These are phyloP conservation scores for Lipomyces starkeyi DNA, from an alignment of 805 yeast species.

Conservation along the genomic window DNA sequence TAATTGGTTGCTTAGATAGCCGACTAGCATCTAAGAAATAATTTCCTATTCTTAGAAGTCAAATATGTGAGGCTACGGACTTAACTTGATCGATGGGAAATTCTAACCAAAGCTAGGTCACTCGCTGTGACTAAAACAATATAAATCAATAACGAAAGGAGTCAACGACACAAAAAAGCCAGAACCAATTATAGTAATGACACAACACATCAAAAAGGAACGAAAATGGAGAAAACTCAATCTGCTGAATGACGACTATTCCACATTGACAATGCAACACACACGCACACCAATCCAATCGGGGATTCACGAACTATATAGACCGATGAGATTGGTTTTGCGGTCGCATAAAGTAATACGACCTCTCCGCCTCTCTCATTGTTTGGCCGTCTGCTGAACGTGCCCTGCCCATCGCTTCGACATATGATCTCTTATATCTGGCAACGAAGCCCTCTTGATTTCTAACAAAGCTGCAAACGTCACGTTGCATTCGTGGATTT, in stretches of 20 bases:
- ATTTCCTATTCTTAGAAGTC: no score
- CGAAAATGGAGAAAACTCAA: background rate
- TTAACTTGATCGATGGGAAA: background rate
- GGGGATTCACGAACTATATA: background rate
- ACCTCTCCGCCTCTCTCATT: background rate
- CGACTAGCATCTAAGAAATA: no score
- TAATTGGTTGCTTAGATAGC: no score
- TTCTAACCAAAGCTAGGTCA: background rate
- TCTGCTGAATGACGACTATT: background rate
- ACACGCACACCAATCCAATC: background rate
- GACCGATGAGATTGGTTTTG: background rate
- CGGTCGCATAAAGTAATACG: background rate
- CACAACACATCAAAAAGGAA: background rate
- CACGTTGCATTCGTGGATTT: slow-evolving; percentile 7
- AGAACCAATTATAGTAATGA: background rate
- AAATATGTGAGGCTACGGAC: no score
- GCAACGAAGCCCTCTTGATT: slow-evolving; percentile 6
- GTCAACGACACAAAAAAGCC: background rate
- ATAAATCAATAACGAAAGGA: background rate
- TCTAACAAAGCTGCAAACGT: slow-evolving; percentile 4
- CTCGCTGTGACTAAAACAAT: no score
- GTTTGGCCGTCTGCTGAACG: slow-evolving; percentile 8
- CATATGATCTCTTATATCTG: slow-evolving; percentile 6
- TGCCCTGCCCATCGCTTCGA: background rate
- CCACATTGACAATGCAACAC: background rate